Base-by-base conservation (phyloP, 345 rosid species). In the Corchorus capsularis region DNA sequence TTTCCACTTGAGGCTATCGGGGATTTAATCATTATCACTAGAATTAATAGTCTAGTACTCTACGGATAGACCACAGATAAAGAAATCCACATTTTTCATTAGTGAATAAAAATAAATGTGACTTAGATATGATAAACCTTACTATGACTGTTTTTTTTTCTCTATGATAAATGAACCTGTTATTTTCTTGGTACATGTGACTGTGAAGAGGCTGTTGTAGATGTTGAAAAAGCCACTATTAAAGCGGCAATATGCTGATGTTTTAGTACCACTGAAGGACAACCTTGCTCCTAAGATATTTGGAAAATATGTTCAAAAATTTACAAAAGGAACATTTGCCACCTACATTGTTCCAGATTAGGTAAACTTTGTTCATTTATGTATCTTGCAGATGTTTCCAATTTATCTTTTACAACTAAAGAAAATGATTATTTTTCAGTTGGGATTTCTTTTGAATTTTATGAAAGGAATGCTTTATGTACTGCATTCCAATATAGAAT, bases 381-480 rank as follows among this genome's bases (percentile, higher is more conserved):
- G 43, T 34, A n/a, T 80, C 61, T 72, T 69, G 34, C 65, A 50
- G 41, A 49, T 37, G 47, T 41, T 49, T 20, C 61, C 4, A 46
- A 37, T 54, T 66, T 32, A 53, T 49, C 63, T 69, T 70, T 46
- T 60, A 59, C 19, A 46, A 49, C 49, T 63, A 78, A 60, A 45
- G 61, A 15, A 13, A 68, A 32, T 68, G 15, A 43, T 74, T 80
- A n/a, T 50, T 66, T 62, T 75, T 77, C 91, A 93, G 98, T 85
- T 92, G 72, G 99, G 98, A 64, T 85, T 93, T 87, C 84, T 96
- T 75, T 74, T 96, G 65, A 96, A 96, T 86, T 96, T 98, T 55
- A 82, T 96, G 92, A 92, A 92, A 84, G 87, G 98, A 85, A 92
- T 96, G 85, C 88, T 96, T 62, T 93, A 89, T 39, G 81, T 82